Conservation (phyloP, 2,329 filamentous ascomycete genomes). For the Diaporthe sp. region DNA sequence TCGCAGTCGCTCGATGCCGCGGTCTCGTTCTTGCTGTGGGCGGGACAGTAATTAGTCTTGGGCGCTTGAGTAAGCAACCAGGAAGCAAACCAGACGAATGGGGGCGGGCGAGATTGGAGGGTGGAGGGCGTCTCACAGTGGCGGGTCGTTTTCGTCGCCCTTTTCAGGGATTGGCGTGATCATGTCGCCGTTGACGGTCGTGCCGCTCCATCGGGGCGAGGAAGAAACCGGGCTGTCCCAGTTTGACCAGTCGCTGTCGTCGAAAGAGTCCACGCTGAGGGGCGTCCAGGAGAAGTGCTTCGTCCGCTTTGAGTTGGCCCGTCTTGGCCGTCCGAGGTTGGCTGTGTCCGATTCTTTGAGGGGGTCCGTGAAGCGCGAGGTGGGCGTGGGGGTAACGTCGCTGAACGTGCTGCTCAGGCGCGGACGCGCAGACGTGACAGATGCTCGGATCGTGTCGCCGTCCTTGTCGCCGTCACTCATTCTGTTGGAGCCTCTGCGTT, state of each 20-base stretch:
- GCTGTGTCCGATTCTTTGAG: constrained; percentile 38
- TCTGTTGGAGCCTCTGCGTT: constrained; percentile 40
- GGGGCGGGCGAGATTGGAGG: constrained; percentile 11
- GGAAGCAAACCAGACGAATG: constrained; percentile 31
- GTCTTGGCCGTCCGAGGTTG: constrained; percentile 36
- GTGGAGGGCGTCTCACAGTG: constrained; percentile 60
- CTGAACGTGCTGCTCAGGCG: constrained; percentile 61
- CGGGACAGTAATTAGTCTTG: constrained; percentile 41
- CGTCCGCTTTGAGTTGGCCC: constrained; percentile 51
- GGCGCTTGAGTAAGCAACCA: constrained; percentile 40
- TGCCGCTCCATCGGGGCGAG: constrained; percentile 75
- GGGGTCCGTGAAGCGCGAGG: constrained; percentile 40
- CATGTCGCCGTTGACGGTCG: constrained; percentile 66
- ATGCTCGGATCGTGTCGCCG: constrained; percentile 62
- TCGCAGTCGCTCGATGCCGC: constrained; percentile 38
- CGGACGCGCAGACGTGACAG: constrained; percentile 54
- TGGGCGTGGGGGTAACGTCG: constrained; percentile 46
- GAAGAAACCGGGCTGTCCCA: constrained; percentile 68
- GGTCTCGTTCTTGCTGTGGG: constrained; percentile 41
- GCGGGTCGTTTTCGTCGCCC: constrained; percentile 59
- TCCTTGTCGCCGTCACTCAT: constrained; percentile 51
- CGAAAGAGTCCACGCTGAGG: constrained; percentile 67
- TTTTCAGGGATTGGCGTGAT: constrained; percentile 60
- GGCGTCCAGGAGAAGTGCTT: constrained; percentile 75
- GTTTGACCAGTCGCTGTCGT: constrained; percentile 75